Evolutionary conservation across 257 asterid genomes (phyloP).

Genomic region (Nicotiana obtusifolia): DNA sequence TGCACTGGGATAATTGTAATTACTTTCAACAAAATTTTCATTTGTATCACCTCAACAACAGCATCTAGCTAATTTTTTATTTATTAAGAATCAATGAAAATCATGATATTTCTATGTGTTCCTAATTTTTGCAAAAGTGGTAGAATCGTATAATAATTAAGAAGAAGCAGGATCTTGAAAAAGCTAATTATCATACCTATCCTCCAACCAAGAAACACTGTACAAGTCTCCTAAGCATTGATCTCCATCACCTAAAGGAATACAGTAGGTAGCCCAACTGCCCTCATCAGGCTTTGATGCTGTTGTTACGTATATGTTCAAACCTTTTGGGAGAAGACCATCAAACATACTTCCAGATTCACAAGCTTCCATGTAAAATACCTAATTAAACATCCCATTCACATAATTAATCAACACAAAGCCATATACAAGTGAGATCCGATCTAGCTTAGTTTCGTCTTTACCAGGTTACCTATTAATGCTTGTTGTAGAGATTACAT

Average conservation of each 20-base stretch:
- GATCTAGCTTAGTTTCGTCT: no score
- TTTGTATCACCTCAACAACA: no score
- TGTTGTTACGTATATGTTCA: slow-evolving; percentile 78
- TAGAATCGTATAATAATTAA: no score
- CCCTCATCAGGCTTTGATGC: slow-evolving; percentile 87
- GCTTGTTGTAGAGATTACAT: no score
- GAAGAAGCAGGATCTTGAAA: background rate
- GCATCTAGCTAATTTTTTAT: no score
- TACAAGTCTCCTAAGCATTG: slow-evolving; percentile 84
- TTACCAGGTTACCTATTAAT: no score
- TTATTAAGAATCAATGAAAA: no score
- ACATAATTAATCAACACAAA: no score
- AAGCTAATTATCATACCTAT: slow-evolving; percentile 28
- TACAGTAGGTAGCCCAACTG: slow-evolving; percentile 89
- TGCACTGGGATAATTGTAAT: no score
- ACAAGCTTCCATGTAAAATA: slow-evolving; percentile 88
- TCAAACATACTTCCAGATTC: slow-evolving; percentile 93
- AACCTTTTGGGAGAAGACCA: slow-evolving; percentile 68
- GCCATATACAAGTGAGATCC: no score
- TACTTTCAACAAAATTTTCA: no score
- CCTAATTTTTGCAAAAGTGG: background rate
- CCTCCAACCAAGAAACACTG: slow-evolving; percentile 94
- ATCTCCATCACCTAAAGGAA: background rate
- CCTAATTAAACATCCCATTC: slow-evolving; percentile 26
- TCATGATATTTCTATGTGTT: background rate